Base-by-base conservation (phyloP, 2,329 filamentous ascomycete species). In the Arthrobotrys sinensis region DNA sequence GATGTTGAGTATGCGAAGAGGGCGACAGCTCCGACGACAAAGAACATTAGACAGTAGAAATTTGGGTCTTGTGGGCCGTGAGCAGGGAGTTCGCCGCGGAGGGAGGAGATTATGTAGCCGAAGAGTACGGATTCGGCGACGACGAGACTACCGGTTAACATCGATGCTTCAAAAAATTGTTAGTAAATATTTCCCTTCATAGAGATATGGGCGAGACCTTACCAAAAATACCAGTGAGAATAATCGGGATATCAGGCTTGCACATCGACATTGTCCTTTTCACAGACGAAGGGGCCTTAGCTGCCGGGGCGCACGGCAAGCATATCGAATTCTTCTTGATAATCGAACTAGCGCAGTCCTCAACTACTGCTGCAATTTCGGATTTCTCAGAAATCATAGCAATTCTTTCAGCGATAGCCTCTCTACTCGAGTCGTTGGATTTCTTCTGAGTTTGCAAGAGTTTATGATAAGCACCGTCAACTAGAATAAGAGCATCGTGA, bases 121-220 rank as follows among this genome's bases (percentile, higher is more conserved):
- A 89, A 89, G 34, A 88, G 87, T 28, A 90, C 84, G 28, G 88
- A 89, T 79, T 90, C 87, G 14, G 90, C 90, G 28, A 91, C 87
- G 45, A 91, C 85, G 38, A 88, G 84, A 3, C 83, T 85, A 21
- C 86, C 87, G 16, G 86, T 87, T 38, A 86, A 79, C 12, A 86
- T 83, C 0, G 86, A 87, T 5, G 85, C 85, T 46, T 40, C 8
- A 12, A 36, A 24, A 45, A 32, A 16, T 14, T 32, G 48, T 72
- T 63, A 79, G 53, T n/a, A 36, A n/a, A 24, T 52, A 28, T 57
- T n/a, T 53, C 2, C 24, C 38, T 60, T 6, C 11, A 45, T 14
- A 40, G 12, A 24, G 34, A n/a, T 7, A 34, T 3, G 40, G n/a
- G 19, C 10, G 14, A 28, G 3, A 14, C 73, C 73, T 45, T 67